Evolutionary conservation across 2,329 filamentous ascomycete genomes (phyloP), one percentile per base, ranked within the genome.

Genomic region (Ceratocystis colombiana): DNA sequence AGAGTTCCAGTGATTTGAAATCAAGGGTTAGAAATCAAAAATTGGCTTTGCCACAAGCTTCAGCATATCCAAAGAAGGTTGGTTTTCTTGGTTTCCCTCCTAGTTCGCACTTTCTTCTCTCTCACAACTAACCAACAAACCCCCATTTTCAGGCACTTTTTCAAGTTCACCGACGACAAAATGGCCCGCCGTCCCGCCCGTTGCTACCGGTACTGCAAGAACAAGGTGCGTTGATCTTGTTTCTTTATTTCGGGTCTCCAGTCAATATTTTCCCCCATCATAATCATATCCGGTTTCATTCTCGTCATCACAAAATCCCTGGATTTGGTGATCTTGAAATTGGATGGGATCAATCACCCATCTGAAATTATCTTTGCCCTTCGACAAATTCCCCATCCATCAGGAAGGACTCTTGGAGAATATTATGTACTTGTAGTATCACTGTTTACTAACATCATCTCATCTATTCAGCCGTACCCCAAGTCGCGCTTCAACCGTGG

Each of bases 201-300:
- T 85, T 99, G 94, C 85, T 99, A 96, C 87, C 88, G 94, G 78
- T 99, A 99, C 89, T 99, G 94, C 92, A 99, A 99, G 90, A 99
- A 97, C 88, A 96, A 96, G 91, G 91, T 96, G 79, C 82, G 88
- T 80, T 70, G 62, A 64, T 69, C 66, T 66, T 68, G 62, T 53
- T 62, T 37, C 33, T 28, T 48, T 1, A 45, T 67, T 30, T 65
- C n/a, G 25, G 46, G 1, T 59, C 44, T 69, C 10, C 46, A 62
- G 64, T 62, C 48, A 20, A 57, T 37, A 50, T 59, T 33, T 64
- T 57, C 17, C 30, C 3, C 55, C 15, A n/a, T 37, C 55, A 37
- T 3, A 59, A 37, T 59, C 28, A 59, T 17, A 30, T n/a, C 55
- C 17, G 7, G 33, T n/a, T 37, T 30, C 22, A 3, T 41, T 37